Percentiles rank a stretch among this genome's conserved stretches.
phyloP scores from a whole-genome alignment of 2,329 filamentous ascomycete species.

The Neonectria magnoliae region DNA sequence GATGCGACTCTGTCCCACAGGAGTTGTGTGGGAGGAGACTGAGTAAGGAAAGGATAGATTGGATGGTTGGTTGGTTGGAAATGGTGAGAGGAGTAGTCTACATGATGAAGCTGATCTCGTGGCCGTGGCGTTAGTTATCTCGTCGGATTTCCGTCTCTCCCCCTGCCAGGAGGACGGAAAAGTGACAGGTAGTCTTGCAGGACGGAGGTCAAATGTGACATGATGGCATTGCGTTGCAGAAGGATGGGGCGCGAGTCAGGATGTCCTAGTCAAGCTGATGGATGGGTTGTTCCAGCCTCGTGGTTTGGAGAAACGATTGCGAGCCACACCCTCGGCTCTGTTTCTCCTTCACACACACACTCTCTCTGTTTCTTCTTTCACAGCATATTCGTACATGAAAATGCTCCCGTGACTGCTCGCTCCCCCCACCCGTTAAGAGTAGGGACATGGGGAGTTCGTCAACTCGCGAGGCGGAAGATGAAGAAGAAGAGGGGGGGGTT shows the following conservation, averaged over 20 bases:
- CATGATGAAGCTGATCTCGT: conserved; percentile 1
- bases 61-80: background rate
- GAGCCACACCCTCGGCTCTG: background rate
- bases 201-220: conserved; percentile 3
- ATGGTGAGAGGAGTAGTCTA: background rate
- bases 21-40: too few species aligned
- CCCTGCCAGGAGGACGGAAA: background rate
- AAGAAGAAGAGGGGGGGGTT: background rate
- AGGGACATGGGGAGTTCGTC: background rate
- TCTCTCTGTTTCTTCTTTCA: background rate
- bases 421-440: background rate
- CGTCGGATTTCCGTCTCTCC: background rate
- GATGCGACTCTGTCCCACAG: conserved; percentile 16
- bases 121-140: conserved; percentile 4
- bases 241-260: background rate
- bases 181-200: background rate
- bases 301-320: background rate
- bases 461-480: background rate
- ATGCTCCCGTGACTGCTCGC: background rate
- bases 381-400: background rate
- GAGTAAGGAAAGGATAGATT: too few species aligned
- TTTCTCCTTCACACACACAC: background rate
- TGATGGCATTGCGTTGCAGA: background rate
- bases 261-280: background rate
- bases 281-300: background rate